Percentiles rank a stretch among this genome's conserved stretches.
Conservation (phyloP, 2,329 filamentous ascomycete species). For the Chrysosphaeria jannelii region DNA sequence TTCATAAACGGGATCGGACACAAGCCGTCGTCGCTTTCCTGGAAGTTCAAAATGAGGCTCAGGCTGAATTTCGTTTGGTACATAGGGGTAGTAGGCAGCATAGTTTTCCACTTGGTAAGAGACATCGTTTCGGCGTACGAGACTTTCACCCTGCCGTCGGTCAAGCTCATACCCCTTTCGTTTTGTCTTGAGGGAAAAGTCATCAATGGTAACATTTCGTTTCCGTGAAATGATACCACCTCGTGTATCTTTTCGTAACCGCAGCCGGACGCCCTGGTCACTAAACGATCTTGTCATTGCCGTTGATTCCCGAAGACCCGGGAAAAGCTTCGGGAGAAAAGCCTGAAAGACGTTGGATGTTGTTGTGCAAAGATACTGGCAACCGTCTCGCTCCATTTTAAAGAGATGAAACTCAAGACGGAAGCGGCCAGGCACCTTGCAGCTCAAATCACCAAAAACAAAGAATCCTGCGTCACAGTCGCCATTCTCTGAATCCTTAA, state of each 20-base stretch:
- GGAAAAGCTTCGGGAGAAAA: slow-evolving; percentile 29
- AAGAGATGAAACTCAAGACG: slow-evolving; percentile 51
- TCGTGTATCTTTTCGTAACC: slow-evolving; percentile 57
- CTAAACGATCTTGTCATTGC: slow-evolving; percentile 60
- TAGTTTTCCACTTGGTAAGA: no score
- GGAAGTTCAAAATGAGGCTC: no score
- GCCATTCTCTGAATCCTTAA: slow-evolving; percentile 49
- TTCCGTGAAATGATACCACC: slow-evolving; percentile 19
- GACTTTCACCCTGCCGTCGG: no score
- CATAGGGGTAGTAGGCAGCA: no score
- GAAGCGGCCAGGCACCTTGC: slow-evolving; percentile 42
- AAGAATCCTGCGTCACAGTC: slow-evolving; percentile 57
- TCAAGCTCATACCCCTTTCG: no score
- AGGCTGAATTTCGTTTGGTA: no score
- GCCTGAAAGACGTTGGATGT: slow-evolving; percentile 39
- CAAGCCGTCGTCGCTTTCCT: no score
- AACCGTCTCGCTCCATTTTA: slow-evolving; percentile 23
- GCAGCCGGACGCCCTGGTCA: slow-evolving; percentile 60
- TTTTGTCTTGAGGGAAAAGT: slow-evolving; percentile 6
- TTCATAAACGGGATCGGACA: no score
- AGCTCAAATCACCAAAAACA: slow-evolving; percentile 68
- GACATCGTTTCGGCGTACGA: no score
- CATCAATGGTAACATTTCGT: slow-evolving; percentile 9
- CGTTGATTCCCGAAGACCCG: slow-evolving; percentile 30
- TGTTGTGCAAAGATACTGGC: slow-evolving; percentile 11